These are phyloP conservation scores for Coemansia umbellata DNA, from an alignment of 192 early-diverging fungal genomes.

Conservation along the genomic window DNA sequence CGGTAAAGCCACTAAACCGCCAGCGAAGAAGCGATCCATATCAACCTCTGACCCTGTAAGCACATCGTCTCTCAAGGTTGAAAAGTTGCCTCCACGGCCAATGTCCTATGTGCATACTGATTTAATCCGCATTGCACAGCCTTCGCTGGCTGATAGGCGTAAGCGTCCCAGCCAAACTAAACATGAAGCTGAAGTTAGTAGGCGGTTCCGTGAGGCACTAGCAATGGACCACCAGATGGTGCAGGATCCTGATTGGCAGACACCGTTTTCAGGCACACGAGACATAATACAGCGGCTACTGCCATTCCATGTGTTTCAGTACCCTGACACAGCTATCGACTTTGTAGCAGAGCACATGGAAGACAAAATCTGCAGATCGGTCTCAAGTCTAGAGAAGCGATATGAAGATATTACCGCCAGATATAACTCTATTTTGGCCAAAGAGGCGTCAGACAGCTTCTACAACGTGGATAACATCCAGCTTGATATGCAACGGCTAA, in stretches of 20 bases:
- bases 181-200: slow-evolving; percentile 30
- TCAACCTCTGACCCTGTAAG: neutral
- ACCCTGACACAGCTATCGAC: slow-evolving; percentile 48
- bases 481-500: slow-evolving; percentile 18
- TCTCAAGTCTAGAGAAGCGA: neutral
- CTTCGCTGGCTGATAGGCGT: slow-evolving; percentile 16
- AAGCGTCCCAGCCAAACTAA: slow-evolving; percentile 8
- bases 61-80: neutral
- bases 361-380: neutral
- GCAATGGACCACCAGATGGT: slow-evolving; percentile 52
- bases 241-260: slow-evolving; percentile 52
- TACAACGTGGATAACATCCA: slow-evolving; percentile 22
- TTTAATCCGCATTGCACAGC: neutral
- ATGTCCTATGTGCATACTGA: slow-evolving; percentile 17
- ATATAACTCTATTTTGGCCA: slow-evolving; percentile 11
- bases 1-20: slow-evolving; percentile 21
- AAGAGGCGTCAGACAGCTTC: slow-evolving; percentile 17
- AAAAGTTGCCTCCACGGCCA: neutral
- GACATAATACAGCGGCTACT: slow-evolving; percentile 64
- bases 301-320: slow-evolving; percentile 74
- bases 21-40: slow-evolving; percentile 9
- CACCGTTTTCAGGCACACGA: slow-evolving; percentile 57
- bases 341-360: slow-evolving; percentile 12
- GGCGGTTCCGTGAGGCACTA: slow-evolving; percentile 51
- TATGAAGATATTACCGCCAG: slow-evolving; percentile 7